These are phyloP conservation scores for Hirschioporus abietinus DNA, from an alignment of 768 basidiomycete genomes.

Conservation along the genomic window DNA sequence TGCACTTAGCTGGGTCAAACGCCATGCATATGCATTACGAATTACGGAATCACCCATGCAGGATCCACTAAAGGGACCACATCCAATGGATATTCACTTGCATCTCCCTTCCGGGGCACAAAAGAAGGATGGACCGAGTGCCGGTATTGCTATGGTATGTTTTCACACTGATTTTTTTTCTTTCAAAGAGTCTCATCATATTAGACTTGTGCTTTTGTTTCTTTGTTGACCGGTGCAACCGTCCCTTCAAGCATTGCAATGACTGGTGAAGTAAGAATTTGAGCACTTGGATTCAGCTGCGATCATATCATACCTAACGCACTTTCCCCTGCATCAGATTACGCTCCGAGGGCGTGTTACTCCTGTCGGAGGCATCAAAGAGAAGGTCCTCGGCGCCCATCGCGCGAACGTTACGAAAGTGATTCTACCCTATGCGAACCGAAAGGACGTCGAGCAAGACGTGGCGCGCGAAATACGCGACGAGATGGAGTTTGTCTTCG, in stretches of 20 bases:
- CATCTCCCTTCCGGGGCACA: conserved; percentile 88
- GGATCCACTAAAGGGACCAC: conserved; percentile 70
- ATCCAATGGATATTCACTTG: conserved; percentile 77
- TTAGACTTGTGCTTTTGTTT: conserved; percentile 81
- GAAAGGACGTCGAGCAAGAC: conserved; percentile 85
- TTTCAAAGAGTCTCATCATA: neutral
- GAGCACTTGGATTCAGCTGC: neutral
- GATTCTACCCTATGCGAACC: conserved; percentile 78
- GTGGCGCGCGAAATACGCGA: conserved; percentile 65
- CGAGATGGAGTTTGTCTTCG: conserved; percentile 80
- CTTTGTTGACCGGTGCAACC: conserved; percentile 70
- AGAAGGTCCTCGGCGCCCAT: conserved; percentile 88
- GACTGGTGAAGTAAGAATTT: conserved; percentile 72
- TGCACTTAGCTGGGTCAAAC: conserved; percentile 90
- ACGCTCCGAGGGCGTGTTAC: conserved; percentile 79
- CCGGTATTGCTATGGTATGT: conserved; percentile 81
- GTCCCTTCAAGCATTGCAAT: conserved; percentile 74
- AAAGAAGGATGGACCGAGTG: conserved; percentile 92
- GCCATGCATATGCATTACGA: conserved; percentile 72
- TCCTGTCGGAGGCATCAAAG: conserved; percentile 87
- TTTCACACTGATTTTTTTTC: neutral
- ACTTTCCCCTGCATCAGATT: conserved; percentile 37
- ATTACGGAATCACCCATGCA: conserved; percentile 65
- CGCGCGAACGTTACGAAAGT: conserved; percentile 80
- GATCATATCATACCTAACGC: neutral